Evolutionary conservation across 306 rosid genomes (phyloP), one percentile per base, ranked within the genome.

Genomic region (Prunus davidiana): DNA sequence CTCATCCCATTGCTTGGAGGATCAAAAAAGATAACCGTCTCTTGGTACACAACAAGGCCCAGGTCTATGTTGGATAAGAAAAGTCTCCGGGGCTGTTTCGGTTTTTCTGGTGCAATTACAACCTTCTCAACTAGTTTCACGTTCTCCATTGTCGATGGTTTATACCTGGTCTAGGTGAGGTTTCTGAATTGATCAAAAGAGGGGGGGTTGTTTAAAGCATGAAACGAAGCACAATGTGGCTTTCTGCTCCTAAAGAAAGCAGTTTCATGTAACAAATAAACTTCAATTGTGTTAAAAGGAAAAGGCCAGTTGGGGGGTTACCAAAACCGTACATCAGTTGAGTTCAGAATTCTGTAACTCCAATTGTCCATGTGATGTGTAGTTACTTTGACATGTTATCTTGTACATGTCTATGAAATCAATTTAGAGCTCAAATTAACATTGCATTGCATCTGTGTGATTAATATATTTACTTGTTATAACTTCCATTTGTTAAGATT

Each of bases 61-160:
- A 83, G 13, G 51, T 89, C 89, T 65, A 89, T 89, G 52, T 89
- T 89, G 28, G 91, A 85, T 52, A 87, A 81, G 75, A 89, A 87
- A 67, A 87, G 75, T 64, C 78, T 12, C 62, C 74, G 81, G 12
- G 3, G 12, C 0, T 78, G 83, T 65, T 75, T 80, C 10, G 88
- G 76, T 16, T 76, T 30, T 19, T 82, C 76, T 1, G 88, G 88
- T 45, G 34, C 57, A 22, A 89, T 61, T 28, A 89, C 71, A 49
- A 79, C 66, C 75, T 86, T 88, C 63, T 88, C 86, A 57, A 86
- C 78, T 52, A 88, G 72, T 68, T 86, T 77, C 46, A 88, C 69
- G 4, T 22, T 61, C 24, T 27, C 81, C 88, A 79, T 88, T 75
- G 65, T 54, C 22, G 2, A n/a, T 55, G 60, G 24, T 20, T 50